phyloP scores from a whole-genome alignment of 495 filamentous ascomycete species.

The Tuber umbilicatum region DNA sequence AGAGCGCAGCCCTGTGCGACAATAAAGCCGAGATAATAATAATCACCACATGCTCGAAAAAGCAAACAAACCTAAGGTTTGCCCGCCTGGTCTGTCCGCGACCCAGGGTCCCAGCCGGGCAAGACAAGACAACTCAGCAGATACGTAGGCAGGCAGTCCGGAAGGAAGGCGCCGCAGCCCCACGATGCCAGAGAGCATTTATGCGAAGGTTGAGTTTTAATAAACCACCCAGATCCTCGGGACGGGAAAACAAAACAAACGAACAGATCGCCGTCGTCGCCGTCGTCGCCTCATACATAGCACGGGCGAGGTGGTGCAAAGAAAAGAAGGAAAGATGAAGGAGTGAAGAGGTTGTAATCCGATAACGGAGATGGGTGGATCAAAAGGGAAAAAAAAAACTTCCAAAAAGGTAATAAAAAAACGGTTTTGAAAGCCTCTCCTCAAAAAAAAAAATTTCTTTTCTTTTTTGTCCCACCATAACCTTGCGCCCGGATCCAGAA shows the following conservation, averaged over 20 bases:
- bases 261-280: not conserved
- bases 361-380: not conserved
- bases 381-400: not conserved
- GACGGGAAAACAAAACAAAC: not conserved
- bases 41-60: not conserved
- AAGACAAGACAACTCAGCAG: not conserved
- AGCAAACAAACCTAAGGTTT: not conserved
- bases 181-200: not conserved
- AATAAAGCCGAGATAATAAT: not conserved
- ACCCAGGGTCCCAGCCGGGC: not conserved
- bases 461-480: not conserved
- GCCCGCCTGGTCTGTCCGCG: not conserved
- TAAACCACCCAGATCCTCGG: not conserved
- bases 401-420: not conserved
- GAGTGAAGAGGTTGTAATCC: not conserved
- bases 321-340: not conserved
- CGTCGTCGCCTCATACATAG: not conserved
- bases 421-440: not conserved
- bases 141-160: not conserved
- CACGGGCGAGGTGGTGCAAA: not conserved
- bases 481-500: not conserved
- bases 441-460: not conserved
- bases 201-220: not conserved
- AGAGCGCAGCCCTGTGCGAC: not conserved
- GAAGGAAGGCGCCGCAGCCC: not conserved